Conservation (phyloP, 2,329 filamentous ascomycete genomes). For the Aspergillus spinulosporus region DNA sequence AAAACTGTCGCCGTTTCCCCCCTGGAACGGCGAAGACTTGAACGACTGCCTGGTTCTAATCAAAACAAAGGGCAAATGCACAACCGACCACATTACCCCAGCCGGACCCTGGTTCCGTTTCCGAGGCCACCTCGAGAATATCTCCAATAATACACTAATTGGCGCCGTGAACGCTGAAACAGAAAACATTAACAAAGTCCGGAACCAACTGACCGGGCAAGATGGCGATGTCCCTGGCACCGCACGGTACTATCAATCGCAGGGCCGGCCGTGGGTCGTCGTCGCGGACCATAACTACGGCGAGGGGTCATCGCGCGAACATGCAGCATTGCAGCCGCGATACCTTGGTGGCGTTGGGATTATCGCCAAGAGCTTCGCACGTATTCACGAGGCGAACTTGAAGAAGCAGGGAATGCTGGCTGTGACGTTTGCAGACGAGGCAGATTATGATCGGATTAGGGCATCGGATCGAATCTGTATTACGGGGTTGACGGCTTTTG, state of each 20-base stretch:
- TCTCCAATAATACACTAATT: constrained; percentile 99
- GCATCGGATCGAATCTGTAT: background rate
- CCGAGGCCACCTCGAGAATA: constrained; percentile 97
- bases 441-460: constrained; percentile 91
- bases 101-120: constrained; percentile 97
- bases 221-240: constrained; percentile 88
- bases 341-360: constrained; percentile 96
- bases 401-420: constrained; percentile 99
- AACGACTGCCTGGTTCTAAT: constrained; percentile 84
- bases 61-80: constrained; percentile 95
- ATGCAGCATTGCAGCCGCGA: constrained; percentile 94
- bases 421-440: constrained; percentile 88
- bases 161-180: constrained; percentile 96
- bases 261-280: constrained; percentile 95
- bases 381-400: constrained; percentile 99
- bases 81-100: constrained; percentile 96
- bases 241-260: constrained; percentile 97
- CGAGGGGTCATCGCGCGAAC: constrained; percentile 95
- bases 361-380: constrained; percentile 91
- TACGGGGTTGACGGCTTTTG: background rate
- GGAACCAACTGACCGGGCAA: constrained; percentile 81
- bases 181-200: constrained; percentile 95
- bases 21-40: constrained; percentile 93
- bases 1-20: constrained; percentile 77
- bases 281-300: constrained; percentile 99